Base-by-base conservation (phyloP, 1,139 yeast genomes). In the Taphrina flavorubra region DNA sequence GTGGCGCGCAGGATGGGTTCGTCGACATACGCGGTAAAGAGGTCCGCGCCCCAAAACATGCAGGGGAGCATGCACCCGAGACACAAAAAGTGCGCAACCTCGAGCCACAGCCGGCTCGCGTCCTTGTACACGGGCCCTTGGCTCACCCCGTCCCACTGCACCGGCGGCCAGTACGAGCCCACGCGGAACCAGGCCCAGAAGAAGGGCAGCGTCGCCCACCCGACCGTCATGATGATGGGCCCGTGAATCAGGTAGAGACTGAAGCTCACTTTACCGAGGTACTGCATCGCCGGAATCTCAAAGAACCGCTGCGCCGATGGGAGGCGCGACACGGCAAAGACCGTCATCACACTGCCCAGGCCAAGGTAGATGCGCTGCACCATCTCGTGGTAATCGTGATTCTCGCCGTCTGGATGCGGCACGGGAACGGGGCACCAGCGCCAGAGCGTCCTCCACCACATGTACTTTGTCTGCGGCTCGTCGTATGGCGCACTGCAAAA, bases 201-300 rank as follows among this genome's bases (percentile, higher is more conserved):
- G 40, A 55, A 25, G 8, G 57, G 59, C 18, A 62, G 37, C 13
- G 57, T 51, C 16, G 66, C 47, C 57, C 57, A 55, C 2, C 66
- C 66, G 39, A 62, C 47, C 13, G 51, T 44, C 51, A 51, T 51
- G 59, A 62, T 53, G 40, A 51, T 39, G 13, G 59, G 59, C 1
- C 67, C 67, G 44, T 63, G 67, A 7, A 63, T 55, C 39, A 63
- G 39, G 56, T 63, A 63, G 55, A 63, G 49, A 47, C 55, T 31
- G 39, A 63, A 63, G 31, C 55, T 42, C 46, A 55, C 44, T 14
- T 47, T 46, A 16, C 61, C 67, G 37, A 63, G 47, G 16, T 63
- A 63, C 47, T 63, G 67, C 36, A 37, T 20, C 37, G 51, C 37
- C 13, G 61, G 61, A 46, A 44, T 34, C 55, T 63, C 67, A 37